Evolutionary conservation across 1,139 yeast species (phyloP).

Genomic region (Yamadazyma songkhlaensis): DNA sequence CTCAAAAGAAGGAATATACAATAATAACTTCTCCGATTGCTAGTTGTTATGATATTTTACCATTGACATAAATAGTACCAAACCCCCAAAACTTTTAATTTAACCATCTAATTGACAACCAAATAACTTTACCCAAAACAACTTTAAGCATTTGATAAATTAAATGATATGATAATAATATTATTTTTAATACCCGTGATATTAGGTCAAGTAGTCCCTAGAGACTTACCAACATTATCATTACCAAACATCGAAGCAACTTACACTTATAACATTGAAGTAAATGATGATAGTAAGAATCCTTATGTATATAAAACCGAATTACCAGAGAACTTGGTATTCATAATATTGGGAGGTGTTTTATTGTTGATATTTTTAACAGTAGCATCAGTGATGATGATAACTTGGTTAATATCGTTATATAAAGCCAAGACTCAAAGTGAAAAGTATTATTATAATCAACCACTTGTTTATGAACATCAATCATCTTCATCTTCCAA

Average conservation of each 20-base stretch:
- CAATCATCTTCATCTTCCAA: conserved; percentile 6
- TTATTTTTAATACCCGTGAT: neutral
- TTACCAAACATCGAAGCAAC: conserved; percentile 9
- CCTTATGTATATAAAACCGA: conserved; percentile 31
- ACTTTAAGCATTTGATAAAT: neutral
- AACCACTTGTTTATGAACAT: conserved; percentile 10
- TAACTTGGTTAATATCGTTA: conserved; percentile 21
- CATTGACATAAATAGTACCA: neutral
- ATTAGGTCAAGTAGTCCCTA: conserved; percentile 2
- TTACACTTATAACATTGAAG: conserved; percentile 10
- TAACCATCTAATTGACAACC: no score
- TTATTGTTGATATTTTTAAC: conserved; percentile 24
- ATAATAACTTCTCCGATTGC: neutral
- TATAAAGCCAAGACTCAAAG: conserved; percentile 36
- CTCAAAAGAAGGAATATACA: neutral
- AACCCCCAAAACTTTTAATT: no score
- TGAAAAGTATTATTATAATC: conserved; percentile 27
- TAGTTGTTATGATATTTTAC: neutral
- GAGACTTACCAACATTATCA: conserved; percentile 12
- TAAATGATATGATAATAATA: neutral
- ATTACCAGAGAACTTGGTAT: conserved; percentile 38
- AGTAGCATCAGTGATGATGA: conserved; percentile 16
- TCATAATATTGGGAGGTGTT: conserved; percentile 41
- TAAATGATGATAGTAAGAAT: conserved; percentile 15
- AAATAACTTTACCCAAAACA: neutral